These are phyloP conservation scores for Triticum monococcum DNA, from an alignment of 176 grass and related monocot species.

Conservation along the genomic window DNA sequence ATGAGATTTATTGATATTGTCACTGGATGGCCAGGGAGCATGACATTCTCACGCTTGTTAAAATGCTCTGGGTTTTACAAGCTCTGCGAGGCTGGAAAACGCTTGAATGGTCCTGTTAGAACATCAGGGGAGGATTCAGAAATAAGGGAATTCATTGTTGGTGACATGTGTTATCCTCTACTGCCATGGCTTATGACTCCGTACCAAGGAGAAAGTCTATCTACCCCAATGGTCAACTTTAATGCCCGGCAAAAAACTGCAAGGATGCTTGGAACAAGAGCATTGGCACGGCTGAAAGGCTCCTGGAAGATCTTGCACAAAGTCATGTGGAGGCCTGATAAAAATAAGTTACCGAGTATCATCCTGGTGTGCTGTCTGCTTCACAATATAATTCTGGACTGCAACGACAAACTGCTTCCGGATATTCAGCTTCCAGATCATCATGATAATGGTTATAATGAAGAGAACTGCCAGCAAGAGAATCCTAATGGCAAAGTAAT, in stretches of 20 bases:
- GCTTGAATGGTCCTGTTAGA: conserved; percentile 61
- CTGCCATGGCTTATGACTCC: conserved; percentile 88
- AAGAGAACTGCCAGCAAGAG: conserved; percentile 57
- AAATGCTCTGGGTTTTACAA: conserved; percentile 79
- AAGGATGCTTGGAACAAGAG: conserved; percentile 59
- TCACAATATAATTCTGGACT: conserved; percentile 97
- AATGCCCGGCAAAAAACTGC: conserved; percentile 57
- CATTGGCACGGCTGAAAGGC: conserved; percentile 78
- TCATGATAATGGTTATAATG: conserved; percentile 78
- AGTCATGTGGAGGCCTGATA: conserved; percentile 98
- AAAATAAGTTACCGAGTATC: conserved; percentile 92
- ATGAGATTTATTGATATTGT: conserved; percentile 95
- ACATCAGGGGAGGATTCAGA: conserved; percentile 51
- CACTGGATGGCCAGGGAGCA: conserved; percentile 88
- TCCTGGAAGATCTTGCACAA: conserved; percentile 98
- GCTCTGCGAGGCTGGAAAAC: conserved; percentile 63
- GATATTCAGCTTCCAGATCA: conserved; percentile 60
- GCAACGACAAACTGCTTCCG: conserved; percentile 59
- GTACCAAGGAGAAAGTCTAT: conserved; percentile 63
- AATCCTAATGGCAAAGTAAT: conserved; percentile 67
- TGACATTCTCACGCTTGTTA: conserved; percentile 74
- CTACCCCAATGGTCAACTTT: conserved; percentile 40
- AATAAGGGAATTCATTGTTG: conserved; percentile 86
- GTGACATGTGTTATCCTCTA: conserved; percentile 68
- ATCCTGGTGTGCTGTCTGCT: conserved; percentile 95